A percentile compares a stretch with the other conserved stretches of the same genome.
phyloP scores from a whole-genome alignment of 2,329 filamentous ascomycete species.

The Arthrobotrys megalospora region DNA sequence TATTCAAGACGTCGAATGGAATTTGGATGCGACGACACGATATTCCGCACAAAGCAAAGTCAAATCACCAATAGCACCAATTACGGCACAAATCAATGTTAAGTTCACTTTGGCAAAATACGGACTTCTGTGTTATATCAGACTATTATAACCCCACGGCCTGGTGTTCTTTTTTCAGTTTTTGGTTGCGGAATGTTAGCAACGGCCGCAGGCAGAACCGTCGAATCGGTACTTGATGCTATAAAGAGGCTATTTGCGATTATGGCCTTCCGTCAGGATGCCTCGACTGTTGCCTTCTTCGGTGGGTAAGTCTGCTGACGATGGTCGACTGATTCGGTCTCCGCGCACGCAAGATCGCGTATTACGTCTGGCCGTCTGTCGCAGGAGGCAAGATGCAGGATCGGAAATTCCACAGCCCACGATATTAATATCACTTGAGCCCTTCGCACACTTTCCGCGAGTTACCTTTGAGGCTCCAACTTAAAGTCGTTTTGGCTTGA shows the following conservation, averaged over 20 bases:
- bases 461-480: conserved; percentile 19
- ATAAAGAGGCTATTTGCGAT: not conserved
- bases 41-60: conserved; percentile 62
- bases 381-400: conserved; percentile 23
- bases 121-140: conserved; percentile 39
- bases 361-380: conserved; percentile 10
- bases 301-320: conserved; percentile 40
- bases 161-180: not conserved
- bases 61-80: conserved; percentile 62
- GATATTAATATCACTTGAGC: conserved; percentile 34
- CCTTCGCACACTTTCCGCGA: conserved; percentile 54
- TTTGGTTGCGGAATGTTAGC: conserved; percentile 48
- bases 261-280: conserved; percentile 2
- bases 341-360: conserved; percentile 29
- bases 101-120: conserved; percentile 61
- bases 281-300: conserved; percentile 47
- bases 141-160: conserved; percentile 49
- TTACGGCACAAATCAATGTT: conserved; percentile 62
- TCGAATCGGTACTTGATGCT: conserved; percentile 20
- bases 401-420: conserved; percentile 42
- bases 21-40: conserved; percentile 51
- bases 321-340: conserved; percentile 48
- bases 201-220: conserved; percentile 30
- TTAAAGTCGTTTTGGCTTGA: conserved; percentile 24
- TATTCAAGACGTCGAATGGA: conserved; percentile 49